Percentiles rank a stretch among this genome's conserved stretches.
phyloP scores from a whole-genome alignment of 441 rosid species.

The Erodium moschatum region DNA sequence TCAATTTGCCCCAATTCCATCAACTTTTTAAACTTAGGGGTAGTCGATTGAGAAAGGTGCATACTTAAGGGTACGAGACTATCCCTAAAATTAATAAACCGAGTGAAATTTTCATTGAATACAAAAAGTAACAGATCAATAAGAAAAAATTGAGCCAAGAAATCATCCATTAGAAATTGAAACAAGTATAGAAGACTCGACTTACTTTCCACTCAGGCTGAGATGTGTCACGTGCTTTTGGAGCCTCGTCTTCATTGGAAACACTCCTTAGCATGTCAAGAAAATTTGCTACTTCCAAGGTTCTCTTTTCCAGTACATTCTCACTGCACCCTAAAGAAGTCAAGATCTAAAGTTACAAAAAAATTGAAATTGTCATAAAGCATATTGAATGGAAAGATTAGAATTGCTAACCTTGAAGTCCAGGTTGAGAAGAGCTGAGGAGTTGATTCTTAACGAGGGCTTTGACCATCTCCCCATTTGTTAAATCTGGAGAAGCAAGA shows the following conservation, averaged over 20 bases:
- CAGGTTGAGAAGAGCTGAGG: slow-evolving; percentile 28
- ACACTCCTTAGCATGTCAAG: slow-evolving; percentile 85
- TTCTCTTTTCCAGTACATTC: slow-evolving; percentile 46
- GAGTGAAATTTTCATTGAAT: too few species aligned
- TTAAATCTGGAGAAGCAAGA: slow-evolving; percentile 61
- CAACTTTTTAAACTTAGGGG: too few species aligned
- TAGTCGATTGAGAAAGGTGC: too few species aligned
- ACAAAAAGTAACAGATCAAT: too few species aligned
- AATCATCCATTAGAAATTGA: neutral
- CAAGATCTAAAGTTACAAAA: slow-evolving; percentile 19
- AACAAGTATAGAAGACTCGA: slow-evolving; percentile 3
- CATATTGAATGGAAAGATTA: slow-evolving; percentile 1
- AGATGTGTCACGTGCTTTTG: slow-evolving; percentile 34
- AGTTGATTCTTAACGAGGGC: slow-evolving; percentile 56
- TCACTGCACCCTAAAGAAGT: slow-evolving; percentile 41
- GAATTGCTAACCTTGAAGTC: slow-evolving; percentile 39
- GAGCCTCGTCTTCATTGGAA: slow-evolving; percentile 39
- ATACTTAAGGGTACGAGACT: too few species aligned
- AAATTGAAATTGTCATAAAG: neutral
- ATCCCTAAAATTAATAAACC: too few species aligned
- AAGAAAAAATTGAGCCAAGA: too few species aligned
- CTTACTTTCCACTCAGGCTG: slow-evolving; percentile 81
- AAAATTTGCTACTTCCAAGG: slow-evolving; percentile 47
- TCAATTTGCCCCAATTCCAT: too few species aligned
- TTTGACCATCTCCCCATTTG: slow-evolving; percentile 41